phyloP scores from a whole-genome alignment of 192 early-diverging fungal species.

The Gaertneriomyces sp. region DNA sequence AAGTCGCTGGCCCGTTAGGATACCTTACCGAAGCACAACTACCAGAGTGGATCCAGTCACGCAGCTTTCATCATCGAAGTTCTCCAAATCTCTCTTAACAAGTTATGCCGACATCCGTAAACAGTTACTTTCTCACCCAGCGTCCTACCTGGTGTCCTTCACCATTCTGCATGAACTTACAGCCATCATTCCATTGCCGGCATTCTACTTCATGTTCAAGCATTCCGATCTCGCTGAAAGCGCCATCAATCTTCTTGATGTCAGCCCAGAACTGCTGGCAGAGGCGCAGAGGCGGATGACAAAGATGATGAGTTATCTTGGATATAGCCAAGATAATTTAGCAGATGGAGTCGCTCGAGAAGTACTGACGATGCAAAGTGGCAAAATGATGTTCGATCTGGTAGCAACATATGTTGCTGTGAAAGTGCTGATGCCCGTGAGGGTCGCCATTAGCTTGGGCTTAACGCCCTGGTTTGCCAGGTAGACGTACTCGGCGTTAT shows the following conservation, averaged over 20 bases:
- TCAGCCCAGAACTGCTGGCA: slow-evolving; percentile 37
- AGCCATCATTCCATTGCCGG: slow-evolving; percentile 72
- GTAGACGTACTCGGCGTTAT: slow-evolving; percentile 7
- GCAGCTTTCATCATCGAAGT: too few relatives aligned
- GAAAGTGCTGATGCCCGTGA: slow-evolving; percentile 70
- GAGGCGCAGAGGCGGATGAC: slow-evolving; percentile 39
- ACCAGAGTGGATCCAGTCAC: too few relatives aligned
- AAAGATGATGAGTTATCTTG: slow-evolving; percentile 56
- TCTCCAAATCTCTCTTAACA: too few relatives aligned
- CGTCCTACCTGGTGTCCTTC: slow-evolving; percentile 59
- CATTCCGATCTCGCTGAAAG: slow-evolving; percentile 53
- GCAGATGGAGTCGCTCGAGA: background rate
- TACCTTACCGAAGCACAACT: too few relatives aligned
- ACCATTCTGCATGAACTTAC: slow-evolving; percentile 84
- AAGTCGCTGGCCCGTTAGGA: too few relatives aligned
- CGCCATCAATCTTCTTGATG: too few relatives aligned
- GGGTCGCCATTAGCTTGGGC: slow-evolving; percentile 47
- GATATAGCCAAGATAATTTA: slow-evolving; percentile 31
- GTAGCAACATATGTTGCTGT: slow-evolving; percentile 78
- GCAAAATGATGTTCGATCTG: slow-evolving; percentile 63
- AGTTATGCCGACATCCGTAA: too few relatives aligned
- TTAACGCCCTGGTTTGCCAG: slow-evolving; percentile 55
- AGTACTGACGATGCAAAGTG: slow-evolving; percentile 9
- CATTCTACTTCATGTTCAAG: slow-evolving; percentile 66
- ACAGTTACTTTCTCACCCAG: slow-evolving; percentile 30